Base-by-base conservation (phyloP, 2,329 filamentous ascomycete species). In the Aureobasidium sp. region DNA sequence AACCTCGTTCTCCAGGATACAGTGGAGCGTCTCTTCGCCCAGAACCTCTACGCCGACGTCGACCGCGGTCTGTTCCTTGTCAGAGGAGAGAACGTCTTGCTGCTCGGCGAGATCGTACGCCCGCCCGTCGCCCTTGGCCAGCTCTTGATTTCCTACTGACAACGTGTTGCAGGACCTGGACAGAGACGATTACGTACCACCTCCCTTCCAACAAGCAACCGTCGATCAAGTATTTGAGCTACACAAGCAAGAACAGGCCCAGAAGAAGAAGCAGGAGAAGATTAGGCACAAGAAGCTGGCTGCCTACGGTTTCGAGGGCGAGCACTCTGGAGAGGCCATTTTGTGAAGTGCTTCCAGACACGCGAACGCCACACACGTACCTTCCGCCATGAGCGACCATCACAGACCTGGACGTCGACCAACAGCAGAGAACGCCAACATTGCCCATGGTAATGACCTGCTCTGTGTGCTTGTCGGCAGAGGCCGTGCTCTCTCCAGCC, bases 1-100 rank as follows among this genome's bases (percentile, higher is more conserved):
- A 99, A 99, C 74, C 82, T 99, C 62, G 90, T 97, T 63, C 85
- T 99, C 55, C 92, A 96, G 75, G 90, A 91, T 68, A 96, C 94
- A 27, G 81, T 90, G 65, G 94, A 99, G 77, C 85, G 94, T 61
- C 84, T 96, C 67, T 96, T 93, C 71, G 84, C 85, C 17, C 71
- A 83, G 71, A 75, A 82, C 59, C 70, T 95, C 55, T 97, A 90
- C 72, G 89, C 90, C 63, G 94, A 99, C 72, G 83, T 95, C 62
- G 80, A 85, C 11, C 85, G 90, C 61, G 94, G 94, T 53, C 85
- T 95, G 64, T 97, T 94, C 76, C 83, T 97, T 37, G 90, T 99
- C 47, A 83, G 94, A 62, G 94, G 94, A 66, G 94, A 99, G 77
- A 99, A 99, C 73, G 94, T 99, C n/a, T 80, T 96, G 55, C 79